Conservation (phyloP, 164 flowering plant genomes). For the Tetracentron sinense region DNA sequence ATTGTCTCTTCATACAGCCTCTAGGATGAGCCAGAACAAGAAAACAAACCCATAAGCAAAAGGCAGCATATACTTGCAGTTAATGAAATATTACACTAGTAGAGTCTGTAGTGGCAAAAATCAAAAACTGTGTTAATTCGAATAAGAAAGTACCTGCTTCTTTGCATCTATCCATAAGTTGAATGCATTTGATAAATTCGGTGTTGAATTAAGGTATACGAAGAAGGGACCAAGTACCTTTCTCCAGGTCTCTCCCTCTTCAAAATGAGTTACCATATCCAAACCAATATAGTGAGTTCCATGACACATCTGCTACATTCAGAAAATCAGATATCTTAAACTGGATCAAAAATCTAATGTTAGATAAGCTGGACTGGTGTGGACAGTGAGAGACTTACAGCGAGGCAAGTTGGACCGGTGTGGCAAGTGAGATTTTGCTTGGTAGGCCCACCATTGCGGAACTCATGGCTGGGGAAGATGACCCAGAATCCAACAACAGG, state of each 20-base stretch:
- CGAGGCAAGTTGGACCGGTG: conserved; percentile 46
- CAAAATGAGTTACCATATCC: conserved; percentile 37
- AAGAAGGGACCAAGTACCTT: conserved; percentile 55
- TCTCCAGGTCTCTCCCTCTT: conserved; percentile 51
- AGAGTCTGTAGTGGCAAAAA: background rate
- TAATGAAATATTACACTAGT: background rate
- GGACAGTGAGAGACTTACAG: conserved; percentile 31
- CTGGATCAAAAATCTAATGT: too few relatives aligned
- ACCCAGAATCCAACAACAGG: conserved; percentile 53
- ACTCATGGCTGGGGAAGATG: conserved; percentile 52
- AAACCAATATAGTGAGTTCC: conserved; percentile 48
- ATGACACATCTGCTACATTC: conserved; percentile 40
- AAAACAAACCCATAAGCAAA: background rate
- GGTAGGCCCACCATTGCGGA: conserved; percentile 47
- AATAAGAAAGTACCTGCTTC: conserved; percentile 35
- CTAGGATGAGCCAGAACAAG: conserved; percentile 23
- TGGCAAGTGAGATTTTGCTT: conserved; percentile 54
- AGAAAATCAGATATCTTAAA: too few relatives aligned
- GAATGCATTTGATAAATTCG: conserved; percentile 28
- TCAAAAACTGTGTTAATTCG: background rate
- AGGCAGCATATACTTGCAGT: too few relatives aligned
- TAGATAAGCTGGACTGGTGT: too few relatives aligned
- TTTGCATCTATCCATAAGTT: conserved; percentile 52
- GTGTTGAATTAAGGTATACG: conserved; percentile 44
- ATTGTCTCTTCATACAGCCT: conserved; percentile 32